These are phyloP conservation scores for Kwoniella europaea DNA, from an alignment of 768 basidiomycete species.

Conservation along the genomic window DNA sequence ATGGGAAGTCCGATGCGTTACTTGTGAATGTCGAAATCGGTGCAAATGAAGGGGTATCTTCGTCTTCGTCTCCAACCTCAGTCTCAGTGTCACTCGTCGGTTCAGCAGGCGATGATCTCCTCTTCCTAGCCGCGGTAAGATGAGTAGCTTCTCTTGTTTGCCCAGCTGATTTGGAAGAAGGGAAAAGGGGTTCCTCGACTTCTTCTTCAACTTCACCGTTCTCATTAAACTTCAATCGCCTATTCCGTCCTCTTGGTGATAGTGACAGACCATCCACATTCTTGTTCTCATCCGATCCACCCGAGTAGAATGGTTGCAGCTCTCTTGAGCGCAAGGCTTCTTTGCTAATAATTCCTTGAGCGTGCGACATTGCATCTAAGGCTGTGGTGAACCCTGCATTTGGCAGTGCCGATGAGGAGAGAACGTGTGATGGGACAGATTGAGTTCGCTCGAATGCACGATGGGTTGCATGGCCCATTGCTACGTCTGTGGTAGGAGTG, in stretches of 20 bases:
- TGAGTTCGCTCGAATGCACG: constrained; percentile 37
- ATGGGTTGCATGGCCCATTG: constrained; percentile 23
- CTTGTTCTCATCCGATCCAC: constrained; percentile 10
- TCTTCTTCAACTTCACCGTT: constrained; percentile 36
- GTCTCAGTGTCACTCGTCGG: constrained; percentile 35
- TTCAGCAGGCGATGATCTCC: constrained; percentile 27
- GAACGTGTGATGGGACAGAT: constrained; percentile 27
- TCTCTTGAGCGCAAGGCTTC: constrained; percentile 20
- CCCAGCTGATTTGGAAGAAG: neutral
- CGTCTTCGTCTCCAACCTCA: constrained; percentile 41
- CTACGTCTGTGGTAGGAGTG: constrained; percentile 5
- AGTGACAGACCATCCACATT: constrained; percentile 19
- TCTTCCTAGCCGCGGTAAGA: constrained; percentile 19
- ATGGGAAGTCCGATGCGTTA: constrained; percentile 44
- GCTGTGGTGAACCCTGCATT: constrained; percentile 26
- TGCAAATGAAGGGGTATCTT: constrained; percentile 8
- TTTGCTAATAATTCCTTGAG: constrained; percentile 31
- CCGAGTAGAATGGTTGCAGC: constrained; percentile 28
- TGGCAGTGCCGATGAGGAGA: constrained; percentile 1
- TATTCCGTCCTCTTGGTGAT: constrained; percentile 8
- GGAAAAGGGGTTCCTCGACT: constrained; percentile 16
- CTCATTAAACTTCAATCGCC: constrained; percentile 23
- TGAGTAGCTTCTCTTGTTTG: neutral
- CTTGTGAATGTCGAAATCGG: constrained; percentile 18
- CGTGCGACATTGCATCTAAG: constrained; percentile 23